Evolutionary conservation across 108 stramenopile genomes (phyloP).

Genomic region (Aurantiochytrium sp.): DNA sequence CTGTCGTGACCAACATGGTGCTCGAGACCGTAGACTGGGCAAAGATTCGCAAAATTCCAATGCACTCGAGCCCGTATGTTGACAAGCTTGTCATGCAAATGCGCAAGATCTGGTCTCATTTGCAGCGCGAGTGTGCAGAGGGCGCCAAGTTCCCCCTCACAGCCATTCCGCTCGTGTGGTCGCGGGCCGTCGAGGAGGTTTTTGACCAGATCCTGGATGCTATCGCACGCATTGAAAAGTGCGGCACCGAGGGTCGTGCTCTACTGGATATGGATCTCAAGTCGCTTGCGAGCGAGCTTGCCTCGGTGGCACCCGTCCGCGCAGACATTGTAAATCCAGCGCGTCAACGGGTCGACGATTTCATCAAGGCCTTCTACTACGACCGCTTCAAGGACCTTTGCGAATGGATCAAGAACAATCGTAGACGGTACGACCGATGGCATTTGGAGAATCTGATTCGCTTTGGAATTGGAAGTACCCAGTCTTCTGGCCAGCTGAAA

Average conservation of each 20-base stretch:
- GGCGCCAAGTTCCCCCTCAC: background rate
- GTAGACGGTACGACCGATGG: background rate
- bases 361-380: background rate
- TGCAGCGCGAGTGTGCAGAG: background rate
- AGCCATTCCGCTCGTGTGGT: background rate
- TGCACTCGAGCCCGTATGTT: background rate
- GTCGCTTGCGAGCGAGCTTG: background rate
- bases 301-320: background rate
- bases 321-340: background rate
- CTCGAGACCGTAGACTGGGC: background rate
- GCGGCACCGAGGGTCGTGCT: background rate
- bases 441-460: background rate
- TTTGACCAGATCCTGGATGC: background rate
- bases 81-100: background rate
- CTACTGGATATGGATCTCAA: background rate
- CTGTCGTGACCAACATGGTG: background rate
- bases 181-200: background rate
- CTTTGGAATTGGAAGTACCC: background rate
- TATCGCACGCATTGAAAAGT: background rate
- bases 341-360: background rate
- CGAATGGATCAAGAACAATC: background rate
- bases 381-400: background rate
- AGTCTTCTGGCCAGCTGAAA: background rate
- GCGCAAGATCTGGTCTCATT: conserved; percentile 14
- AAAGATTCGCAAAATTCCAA: background rate